Evolutionary conservation across 2,329 filamentous ascomycete genomes (phyloP), one percentile per base, ranked within the genome.

Genomic region (Juglanconis oblonga): DNA sequence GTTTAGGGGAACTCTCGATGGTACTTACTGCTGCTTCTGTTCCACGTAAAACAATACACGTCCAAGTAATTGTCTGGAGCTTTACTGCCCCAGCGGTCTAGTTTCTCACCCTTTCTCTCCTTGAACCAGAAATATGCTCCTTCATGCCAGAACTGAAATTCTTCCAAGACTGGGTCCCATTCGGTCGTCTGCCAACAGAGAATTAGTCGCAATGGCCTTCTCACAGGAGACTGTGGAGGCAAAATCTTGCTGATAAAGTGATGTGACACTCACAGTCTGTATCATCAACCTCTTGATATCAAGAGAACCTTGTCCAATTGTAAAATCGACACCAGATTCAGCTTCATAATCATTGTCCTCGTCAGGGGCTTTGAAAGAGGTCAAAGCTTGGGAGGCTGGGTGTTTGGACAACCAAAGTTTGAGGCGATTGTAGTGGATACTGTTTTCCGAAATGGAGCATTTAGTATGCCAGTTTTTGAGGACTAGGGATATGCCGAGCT

Each of bases 61-160:
- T 66, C 61, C 10, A 70, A 64, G 35, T 70, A 67, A 17, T 66
- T 67, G 32, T 67, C 62, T 1, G 67, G 69, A 38, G 67, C 65
- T 5, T 68, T 6, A 32, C 29, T 33, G 9, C 47, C 47, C 17
- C 24, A 48, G 11, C 10, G 7, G 17, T 17, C 5, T 29, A 48
- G 8, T 29, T 31, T 48, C 24, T 7, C 5, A 10, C 17, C 24
- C 17, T 10, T 29, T 29, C 24, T 48, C 17, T 48, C 8, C 24
- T 32, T 29, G 45, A 32, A 48, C 45, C 45, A 48, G 32, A 48
- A 48, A 17, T 48, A 32, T 3, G 45, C 45, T 5, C 45, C 45
- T 13, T 48, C 13, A 29, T 48, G 13, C 45, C 45, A 48, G 13
- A 48, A 48, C 5, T n/a, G 24, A 29, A 48, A 4, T 10, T 48